Percentiles rank a stretch among this genome's conserved stretches.
phyloP scores from a whole-genome alignment of 192 early-diverging fungal genomes.

The Ambispora gerdemannii region DNA sequence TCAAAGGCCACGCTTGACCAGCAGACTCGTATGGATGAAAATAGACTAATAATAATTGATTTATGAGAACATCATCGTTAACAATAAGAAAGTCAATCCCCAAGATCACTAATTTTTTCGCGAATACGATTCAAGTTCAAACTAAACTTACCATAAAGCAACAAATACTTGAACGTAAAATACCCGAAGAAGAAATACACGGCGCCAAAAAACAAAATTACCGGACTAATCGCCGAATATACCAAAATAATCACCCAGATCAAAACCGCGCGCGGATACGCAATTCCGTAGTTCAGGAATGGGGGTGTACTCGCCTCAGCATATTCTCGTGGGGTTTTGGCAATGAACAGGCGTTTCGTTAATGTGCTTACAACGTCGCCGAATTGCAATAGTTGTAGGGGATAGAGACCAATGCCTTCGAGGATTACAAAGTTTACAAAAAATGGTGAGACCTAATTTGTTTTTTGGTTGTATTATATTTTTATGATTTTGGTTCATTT shows the following conservation, averaged over 20 bases:
- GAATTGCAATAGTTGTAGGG: constrained; percentile 67
- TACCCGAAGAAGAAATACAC: constrained; percentile 67
- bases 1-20: constrained; percentile 69
- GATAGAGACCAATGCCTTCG: constrained; percentile 66
- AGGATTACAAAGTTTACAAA: constrained; percentile 75
- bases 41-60: constrained; percentile 47
- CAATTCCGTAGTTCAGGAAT: constrained; percentile 65
- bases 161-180: constrained; percentile 70
- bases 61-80: background rate
- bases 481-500: background rate
- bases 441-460: constrained; percentile 68
- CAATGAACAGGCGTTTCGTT: constrained; percentile 55
- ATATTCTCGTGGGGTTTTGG: constrained; percentile 77
- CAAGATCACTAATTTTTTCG: too few relatives aligned
- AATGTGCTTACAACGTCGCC: constrained; percentile 57
- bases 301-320: constrained; percentile 70
- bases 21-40: constrained; percentile 72
- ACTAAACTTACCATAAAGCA: constrained; percentile 56
- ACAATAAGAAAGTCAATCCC: background rate
- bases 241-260: constrained; percentile 71
- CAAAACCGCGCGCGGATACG: constrained; percentile 67
- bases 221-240: constrained; percentile 73
- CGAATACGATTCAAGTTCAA: background rate
- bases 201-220: constrained; percentile 66
- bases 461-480: background rate